Evolutionary conservation across 176 grass and related monocot species (phyloP), one percentile per base, ranked within the genome.

Genomic region (Hordeum marinum): DNA sequence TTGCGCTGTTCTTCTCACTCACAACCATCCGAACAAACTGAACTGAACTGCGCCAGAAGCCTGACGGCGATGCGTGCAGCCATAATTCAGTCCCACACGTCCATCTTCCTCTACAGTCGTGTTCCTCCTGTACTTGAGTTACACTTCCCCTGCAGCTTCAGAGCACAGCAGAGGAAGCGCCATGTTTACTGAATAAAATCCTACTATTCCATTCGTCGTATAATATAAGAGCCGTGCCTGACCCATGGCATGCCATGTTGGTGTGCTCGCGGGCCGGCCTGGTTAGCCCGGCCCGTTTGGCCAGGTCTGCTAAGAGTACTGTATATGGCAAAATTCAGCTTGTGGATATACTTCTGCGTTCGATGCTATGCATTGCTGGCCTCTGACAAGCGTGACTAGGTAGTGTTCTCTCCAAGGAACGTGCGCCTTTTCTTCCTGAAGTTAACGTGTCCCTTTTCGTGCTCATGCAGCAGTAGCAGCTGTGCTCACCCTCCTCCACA

Each of bases 1-100:
- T 82, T 86, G 41, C 6, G n/a, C 12, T 57, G 88, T 78, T 90
- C 31, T 41, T 82, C 24, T 90, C 88, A 72, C 52, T 37, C 32
- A 42, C 58, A 72, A n/a, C 70, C 37, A 76, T 39, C 88, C 9
- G 20, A 37, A 50, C 63, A 78, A 25, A 24, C 78, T 61, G 39
- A 73, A 72, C n/a, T 48, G 29, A 73, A 52, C 63, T 63, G 78
- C 29, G 71, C 60, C 36, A 75, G 68, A 74, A 75, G 76, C 77
- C 87, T 61, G 25, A 80, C 57, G 20, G 18, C 11, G 39, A 40
- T 8, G 39, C 8, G 39, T 9, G 39, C 39, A 40, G 39, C 0
- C 3, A 21, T 57, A 57, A 57, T 57, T 57, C 52, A 21, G 52
- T 60, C 60, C 6, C 26, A 12, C 9, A 34, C 55, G 48, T 14